A percentile compares a stretch with the other conserved stretches of the same genome.
phyloP scores from a whole-genome alignment of 2,329 filamentous ascomycete species.

The Fusarium sp. region DNA sequence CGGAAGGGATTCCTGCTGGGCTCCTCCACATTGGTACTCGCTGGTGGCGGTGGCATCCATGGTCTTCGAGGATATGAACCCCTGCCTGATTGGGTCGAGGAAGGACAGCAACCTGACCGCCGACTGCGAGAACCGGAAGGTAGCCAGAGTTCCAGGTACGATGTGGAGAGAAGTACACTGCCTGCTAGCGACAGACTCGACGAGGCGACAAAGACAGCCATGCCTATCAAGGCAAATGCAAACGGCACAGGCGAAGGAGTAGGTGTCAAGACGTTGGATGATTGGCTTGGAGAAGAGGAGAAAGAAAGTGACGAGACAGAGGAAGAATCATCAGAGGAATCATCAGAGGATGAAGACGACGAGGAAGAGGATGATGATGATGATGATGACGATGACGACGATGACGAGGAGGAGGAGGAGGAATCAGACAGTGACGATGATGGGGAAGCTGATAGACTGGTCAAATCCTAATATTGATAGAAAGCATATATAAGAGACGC shows the following conservation, averaged over 20 bases:
- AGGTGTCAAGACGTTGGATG: conserved; percentile 85
- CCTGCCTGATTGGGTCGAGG: conserved; percentile 86
- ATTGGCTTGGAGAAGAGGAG: conserved; percentile 86
- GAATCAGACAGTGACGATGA: conserved; percentile 64
- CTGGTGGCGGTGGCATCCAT: conserved; percentile 78
- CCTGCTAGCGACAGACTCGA: conserved; percentile 76
- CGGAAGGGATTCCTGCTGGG: conserved; percentile 84
- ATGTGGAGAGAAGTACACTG: conserved; percentile 54
- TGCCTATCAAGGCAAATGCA: conserved; percentile 63
- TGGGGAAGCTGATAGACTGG: conserved; percentile 60
- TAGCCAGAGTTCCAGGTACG: conserved; percentile 49
- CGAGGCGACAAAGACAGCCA: conserved; percentile 60
- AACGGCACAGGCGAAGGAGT: conserved; percentile 67
- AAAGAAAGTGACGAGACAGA: conserved; percentile 69
- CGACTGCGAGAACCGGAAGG: conserved; percentile 74
- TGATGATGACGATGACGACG: conserved; percentile 61
- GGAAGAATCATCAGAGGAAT: conserved; percentile 63
- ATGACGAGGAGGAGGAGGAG: conserved; percentile 63
- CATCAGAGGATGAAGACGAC: conserved; percentile 64
- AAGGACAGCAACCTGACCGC: conserved; percentile 83
- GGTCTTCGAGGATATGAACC: conserved; percentile 83
- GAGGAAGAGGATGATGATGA: conserved; percentile 64
- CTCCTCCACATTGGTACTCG: conserved; percentile 86
- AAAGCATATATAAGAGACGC: conserved; percentile 24
- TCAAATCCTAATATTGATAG: conserved; percentile 53